Base-by-base conservation (phyloP, 805 yeast genomes). In the Ogataea corticis region DNA sequence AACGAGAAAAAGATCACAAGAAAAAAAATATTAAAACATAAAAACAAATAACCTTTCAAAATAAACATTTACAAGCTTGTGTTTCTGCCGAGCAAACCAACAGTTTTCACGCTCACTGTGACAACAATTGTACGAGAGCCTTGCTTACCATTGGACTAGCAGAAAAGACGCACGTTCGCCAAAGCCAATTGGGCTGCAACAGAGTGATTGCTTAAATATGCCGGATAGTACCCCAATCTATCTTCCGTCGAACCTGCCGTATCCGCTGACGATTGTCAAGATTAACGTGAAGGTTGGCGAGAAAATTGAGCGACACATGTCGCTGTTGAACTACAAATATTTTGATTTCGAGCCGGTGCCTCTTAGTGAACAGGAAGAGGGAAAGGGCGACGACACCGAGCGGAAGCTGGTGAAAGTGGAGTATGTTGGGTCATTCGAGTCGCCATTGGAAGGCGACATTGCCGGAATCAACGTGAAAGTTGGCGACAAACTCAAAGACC, bases 391-490 rank as follows among this genome's bases (percentile, higher is more conserved):
- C 42, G 63, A 82, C 53, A 67, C 79, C 15, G 73, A 75, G 21
- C 51, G 63, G 44, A 65, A 69, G 48, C 62, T 69, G 48, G 62
- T 62, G 16, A 67, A 82, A 34, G 86, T 85, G 2, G 91, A 86
- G 56, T 70, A 80, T 21, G 80, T 83, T 11, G 92, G 89, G 1
- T 75, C 85, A 2, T 90, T 82, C 61, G 98, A 92, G 61, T 75
- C 84, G 31, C 97, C 97, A 0, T 72, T 87, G 23, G 86, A 80
- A 48, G 98, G 98, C 0, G 69, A 70, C 32, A 66, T 94, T 3
- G 64, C 69, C 7, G 57, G 66, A 10, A 68, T 90, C 51, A 57
- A 66, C 18, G 73, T 88, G 4, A 62, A 67, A 7, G 70, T 70
- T 1, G 84, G 86, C 33, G 89, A 87, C 55, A 82, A 78, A 51